A percentile compares a stretch with the other conserved stretches of the same genome.
Evolutionary conservation across 139 green algal genomes (phyloP).

Genomic region (Chlamydomonas incerta): DNA sequence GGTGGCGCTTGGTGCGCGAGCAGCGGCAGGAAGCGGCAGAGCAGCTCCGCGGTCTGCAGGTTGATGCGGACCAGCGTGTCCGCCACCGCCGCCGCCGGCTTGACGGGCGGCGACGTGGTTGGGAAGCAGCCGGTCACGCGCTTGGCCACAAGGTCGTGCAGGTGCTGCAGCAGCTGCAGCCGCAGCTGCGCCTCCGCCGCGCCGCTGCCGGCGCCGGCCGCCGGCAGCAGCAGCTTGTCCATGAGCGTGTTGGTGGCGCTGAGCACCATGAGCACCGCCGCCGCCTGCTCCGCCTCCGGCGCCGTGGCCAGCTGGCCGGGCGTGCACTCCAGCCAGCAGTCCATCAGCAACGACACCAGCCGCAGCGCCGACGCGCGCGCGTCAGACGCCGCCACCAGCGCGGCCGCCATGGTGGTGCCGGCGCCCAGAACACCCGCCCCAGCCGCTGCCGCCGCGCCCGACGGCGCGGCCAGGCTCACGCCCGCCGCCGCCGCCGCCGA

Average conservation of each 20-base stretch:
- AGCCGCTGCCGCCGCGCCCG: not conserved
- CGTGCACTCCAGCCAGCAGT: conserved; percentile 65
- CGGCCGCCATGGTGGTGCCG: conserved; percentile 17
- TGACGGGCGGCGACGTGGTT: conserved; percentile 28
- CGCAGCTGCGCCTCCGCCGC: not conserved
- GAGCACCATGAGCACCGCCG: conserved; percentile 44
- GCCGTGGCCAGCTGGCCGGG: conserved; percentile 51
- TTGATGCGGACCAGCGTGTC: conserved; percentile 70
- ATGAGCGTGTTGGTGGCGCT: conserved; percentile 29
- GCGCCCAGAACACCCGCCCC: not conserved
- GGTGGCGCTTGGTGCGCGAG: not conserved
- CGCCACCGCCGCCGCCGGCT: conserved; percentile 11
- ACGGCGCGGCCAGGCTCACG: not conserved
- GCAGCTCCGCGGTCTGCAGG: conserved; percentile 61
- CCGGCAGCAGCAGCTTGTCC: conserved; percentile 16
- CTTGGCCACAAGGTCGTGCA: conserved; percentile 33
- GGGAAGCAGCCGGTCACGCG: conserved; percentile 63
- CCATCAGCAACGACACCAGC: conserved; percentile 61
- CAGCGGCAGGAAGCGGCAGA: conserved; percentile 56
- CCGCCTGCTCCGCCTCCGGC: conserved; percentile 51
- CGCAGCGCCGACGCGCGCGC: conserved; percentile 3
- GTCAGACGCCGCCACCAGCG: conserved; percentile 16
- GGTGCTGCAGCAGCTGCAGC: conserved; percentile 8
- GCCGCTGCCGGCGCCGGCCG: not conserved
- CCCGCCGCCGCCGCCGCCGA: not conserved